A percentile compares a stretch with the other conserved stretches of the same genome.
Conservation (phyloP, 2,329 filamentous ascomycete genomes). For the Neofusicoccum sp. region DNA sequence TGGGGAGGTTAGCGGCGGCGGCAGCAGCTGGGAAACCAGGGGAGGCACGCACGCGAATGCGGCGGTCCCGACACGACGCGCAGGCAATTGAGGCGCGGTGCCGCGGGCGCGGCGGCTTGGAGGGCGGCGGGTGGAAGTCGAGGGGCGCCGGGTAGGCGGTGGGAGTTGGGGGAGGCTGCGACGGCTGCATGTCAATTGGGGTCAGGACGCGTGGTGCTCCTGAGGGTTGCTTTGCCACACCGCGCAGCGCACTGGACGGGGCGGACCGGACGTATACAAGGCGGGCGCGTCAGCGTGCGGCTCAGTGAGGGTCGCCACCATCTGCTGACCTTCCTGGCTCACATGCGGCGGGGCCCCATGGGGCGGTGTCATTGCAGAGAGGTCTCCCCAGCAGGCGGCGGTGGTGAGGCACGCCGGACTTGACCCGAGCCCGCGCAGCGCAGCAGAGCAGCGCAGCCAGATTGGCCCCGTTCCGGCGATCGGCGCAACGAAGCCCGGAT, state of each 20-base stretch:
- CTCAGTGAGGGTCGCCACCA: conserved; percentile 10
- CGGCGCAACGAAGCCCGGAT: conserved; percentile 12
- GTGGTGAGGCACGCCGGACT: not conserved
- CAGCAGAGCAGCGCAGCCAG: not conserved
- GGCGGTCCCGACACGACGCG: conserved; percentile 51
- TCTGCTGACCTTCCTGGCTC: conserved; percentile 9
- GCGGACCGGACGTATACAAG: not conserved
- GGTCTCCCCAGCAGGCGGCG: not conserved
- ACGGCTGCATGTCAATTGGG: not conserved
- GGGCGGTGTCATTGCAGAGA: conserved; percentile 9
- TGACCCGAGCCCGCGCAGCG: not conserved
- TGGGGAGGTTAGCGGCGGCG: conserved; percentile 30
- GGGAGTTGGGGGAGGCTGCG: not conserved
- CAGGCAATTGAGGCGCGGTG: conserved; percentile 56
- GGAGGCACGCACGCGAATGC: conserved; percentile 37
- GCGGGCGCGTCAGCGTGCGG: not conserved
- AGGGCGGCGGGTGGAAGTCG: conserved; percentile 20
- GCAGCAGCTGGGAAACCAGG: conserved; percentile 1
- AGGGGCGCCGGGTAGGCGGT: not conserved
- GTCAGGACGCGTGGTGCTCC: not conserved
- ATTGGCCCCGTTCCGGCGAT: conserved; percentile 1
- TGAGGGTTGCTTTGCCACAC: not conserved
- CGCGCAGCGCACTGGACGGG: not conserved
- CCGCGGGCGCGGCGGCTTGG: conserved; percentile 22
- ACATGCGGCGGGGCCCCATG: conserved; percentile 15